Evolutionary conservation across 257 asterid genomes (phyloP).

Genomic region (Nicotiana tomentosiformis): DNA sequence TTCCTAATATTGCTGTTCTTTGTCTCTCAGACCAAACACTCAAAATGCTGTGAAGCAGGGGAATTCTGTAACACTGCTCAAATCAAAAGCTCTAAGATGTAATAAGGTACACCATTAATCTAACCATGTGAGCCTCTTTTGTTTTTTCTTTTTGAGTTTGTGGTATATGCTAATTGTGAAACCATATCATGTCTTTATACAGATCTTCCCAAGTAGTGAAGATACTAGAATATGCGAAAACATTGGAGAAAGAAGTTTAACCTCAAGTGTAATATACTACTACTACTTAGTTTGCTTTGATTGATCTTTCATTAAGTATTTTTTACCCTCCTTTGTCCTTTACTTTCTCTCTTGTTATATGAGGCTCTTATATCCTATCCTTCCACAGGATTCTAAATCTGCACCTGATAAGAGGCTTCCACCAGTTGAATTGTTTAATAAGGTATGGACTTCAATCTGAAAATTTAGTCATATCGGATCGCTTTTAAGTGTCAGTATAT

Average conservation of each 20-base stretch:
- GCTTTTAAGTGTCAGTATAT: not conserved
- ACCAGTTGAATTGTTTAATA: slow-evolving; percentile 46
- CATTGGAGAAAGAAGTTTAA: slow-evolving; percentile 3
- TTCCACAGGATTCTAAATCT: slow-evolving; percentile 34
- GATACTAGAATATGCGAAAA: slow-evolving; percentile 15
- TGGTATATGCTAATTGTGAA: not conserved
- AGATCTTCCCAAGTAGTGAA: slow-evolving; percentile 31
- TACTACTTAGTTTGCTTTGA: not conserved
- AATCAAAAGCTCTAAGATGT: slow-evolving; percentile 8
- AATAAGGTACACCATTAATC: slow-evolving; percentile 22
- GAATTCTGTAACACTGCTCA: slow-evolving; percentile 19
- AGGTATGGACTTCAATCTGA: slow-evolving; percentile 34
- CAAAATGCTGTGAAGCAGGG: slow-evolving; percentile 17
- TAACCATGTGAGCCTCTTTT: not conserved
- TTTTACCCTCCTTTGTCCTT: not conserved
- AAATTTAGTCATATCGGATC: not conserved
- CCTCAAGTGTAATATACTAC: slow-evolving; percentile 4
- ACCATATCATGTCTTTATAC: not conserved
- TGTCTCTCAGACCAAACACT: slow-evolving; percentile 25
- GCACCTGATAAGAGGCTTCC: slow-evolving; percentile 23
- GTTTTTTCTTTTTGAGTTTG: not conserved
- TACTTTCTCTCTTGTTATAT: not conserved
- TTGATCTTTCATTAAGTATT: not conserved
- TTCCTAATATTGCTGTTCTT: not conserved
- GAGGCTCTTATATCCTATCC: not conserved